Percentiles rank a stretch among this genome's conserved stretches.
These are phyloP conservation scores for Kwoniella mangroviensis DNA, from an alignment of 768 basidiomycete genomes.

Conservation along the genomic window DNA sequence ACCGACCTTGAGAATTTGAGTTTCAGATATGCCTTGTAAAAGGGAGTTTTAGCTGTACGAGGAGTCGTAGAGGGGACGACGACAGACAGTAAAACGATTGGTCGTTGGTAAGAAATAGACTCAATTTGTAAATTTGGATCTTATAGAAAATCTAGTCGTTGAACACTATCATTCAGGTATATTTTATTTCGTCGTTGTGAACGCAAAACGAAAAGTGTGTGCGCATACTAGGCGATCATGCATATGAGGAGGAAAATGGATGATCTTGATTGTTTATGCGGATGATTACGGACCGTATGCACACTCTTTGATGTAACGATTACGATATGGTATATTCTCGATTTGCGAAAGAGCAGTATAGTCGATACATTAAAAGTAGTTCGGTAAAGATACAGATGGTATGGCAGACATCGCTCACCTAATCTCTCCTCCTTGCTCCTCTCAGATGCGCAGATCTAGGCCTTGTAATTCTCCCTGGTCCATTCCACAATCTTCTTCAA, in stretches of 20 bases:
- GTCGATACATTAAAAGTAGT: not conserved
- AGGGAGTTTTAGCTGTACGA: not conserved
- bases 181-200: too few species aligned
- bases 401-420: not conserved
- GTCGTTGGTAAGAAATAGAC: not conserved
- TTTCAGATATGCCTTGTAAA: constrained; percentile 31
- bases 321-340: too few species aligned
- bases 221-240: too few species aligned
- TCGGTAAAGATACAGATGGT: constrained; percentile 1
- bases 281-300: too few species aligned
- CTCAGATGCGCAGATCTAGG: not conserved
- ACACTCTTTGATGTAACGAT: too few species aligned
- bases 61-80: too few species aligned
- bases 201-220: too few species aligned
- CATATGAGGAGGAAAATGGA: too few species aligned
- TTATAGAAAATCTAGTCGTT: not conserved
- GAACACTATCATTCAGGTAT: too few species aligned
- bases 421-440: not conserved
- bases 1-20: constrained; percentile 29
- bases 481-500: constrained; percentile 48
- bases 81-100: too few species aligned
- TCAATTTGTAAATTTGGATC: not conserved
- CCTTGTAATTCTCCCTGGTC: constrained; percentile 47
- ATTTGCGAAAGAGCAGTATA: not conserved
- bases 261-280: too few species aligned